Percentiles rank a stretch among this genome's conserved stretches.
phyloP scores from a whole-genome alignment of 495 filamentous ascomycete species.

The Staphylotrichum longicolle region DNA sequence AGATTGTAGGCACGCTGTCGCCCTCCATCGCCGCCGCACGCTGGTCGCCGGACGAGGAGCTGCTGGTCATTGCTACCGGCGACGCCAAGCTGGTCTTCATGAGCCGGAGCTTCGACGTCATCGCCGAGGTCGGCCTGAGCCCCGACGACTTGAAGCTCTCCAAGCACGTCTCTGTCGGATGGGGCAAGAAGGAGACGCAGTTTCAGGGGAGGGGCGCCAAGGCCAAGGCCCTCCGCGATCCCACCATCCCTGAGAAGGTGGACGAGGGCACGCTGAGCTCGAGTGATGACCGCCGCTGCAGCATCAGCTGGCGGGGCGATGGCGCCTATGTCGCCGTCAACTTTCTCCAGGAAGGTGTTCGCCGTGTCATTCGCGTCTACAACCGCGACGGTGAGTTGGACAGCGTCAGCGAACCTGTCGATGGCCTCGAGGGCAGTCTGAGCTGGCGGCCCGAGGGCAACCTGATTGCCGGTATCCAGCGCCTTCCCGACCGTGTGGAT shows the following conservation, averaged over 20 bases:
- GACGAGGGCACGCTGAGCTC: constrained; percentile 76
- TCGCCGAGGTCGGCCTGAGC: constrained; percentile 67
- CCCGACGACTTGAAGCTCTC: constrained; percentile 79
- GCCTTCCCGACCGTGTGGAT: constrained; percentile 64
- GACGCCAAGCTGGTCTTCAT: constrained; percentile 83
- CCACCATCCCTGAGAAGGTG: constrained; percentile 89
- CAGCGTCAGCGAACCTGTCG: constrained; percentile 89
- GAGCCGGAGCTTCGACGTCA: constrained; percentile 85
- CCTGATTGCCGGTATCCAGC: constrained; percentile 79
- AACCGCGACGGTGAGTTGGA: constrained; percentile 86
- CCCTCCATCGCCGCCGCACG: constrained; percentile 83
- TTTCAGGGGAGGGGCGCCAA: constrained; percentile 93
- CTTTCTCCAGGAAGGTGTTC: constrained; percentile 59
- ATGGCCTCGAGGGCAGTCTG: constrained; percentile 78
- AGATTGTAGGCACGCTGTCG: constrained; percentile 91
- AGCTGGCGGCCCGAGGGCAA: constrained; percentile 93
- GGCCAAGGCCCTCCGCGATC: constrained; percentile 84
- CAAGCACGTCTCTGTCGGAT: constrained; percentile 95
- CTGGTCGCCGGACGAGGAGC: constrained; percentile 95
- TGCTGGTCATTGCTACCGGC: constrained; percentile 76
- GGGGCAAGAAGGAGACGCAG: constrained; percentile 97
- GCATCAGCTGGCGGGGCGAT: constrained; percentile 91
- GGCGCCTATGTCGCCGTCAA: constrained; percentile 89
- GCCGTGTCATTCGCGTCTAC: constrained; percentile 82
- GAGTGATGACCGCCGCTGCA: constrained; percentile 64